phyloP scores from a whole-genome alignment of 306 rosid species.

The Gastrolobium villosum region DNA sequence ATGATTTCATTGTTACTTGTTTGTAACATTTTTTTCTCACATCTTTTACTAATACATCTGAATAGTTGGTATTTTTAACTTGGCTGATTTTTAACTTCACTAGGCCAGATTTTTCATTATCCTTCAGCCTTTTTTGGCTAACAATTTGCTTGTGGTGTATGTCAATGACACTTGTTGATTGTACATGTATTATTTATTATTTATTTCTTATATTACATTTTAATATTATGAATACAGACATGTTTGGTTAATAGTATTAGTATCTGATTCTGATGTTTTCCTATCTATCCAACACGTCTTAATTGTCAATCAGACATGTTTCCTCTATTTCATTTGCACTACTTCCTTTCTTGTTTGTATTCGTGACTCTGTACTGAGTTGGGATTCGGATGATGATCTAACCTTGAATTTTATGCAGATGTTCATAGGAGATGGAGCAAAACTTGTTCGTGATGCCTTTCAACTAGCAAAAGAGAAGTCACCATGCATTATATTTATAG shows the following conservation, averaged over 20 bases:
- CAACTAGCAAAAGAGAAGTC: constrained; percentile 97
- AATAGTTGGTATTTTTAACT: constrained; percentile 20
- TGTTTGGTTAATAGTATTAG: constrained; percentile 1
- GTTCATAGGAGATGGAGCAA: constrained; percentile 98
- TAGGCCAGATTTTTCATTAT: neutral
- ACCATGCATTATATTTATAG: constrained; percentile 96
- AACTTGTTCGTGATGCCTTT: constrained; percentile 96
- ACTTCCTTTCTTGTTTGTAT: constrained; percentile 7
- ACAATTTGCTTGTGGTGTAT: constrained; percentile 23
- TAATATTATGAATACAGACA: neutral
- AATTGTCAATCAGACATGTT: neutral
- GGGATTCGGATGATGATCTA: constrained; percentile 23
- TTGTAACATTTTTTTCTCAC: too few relatives aligned
- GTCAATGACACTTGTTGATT: constrained; percentile 3
- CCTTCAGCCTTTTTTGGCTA: neutral
- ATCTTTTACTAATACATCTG: neutral
- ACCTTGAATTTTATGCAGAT: constrained; percentile 56
- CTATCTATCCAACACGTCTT: constrained; percentile 7
- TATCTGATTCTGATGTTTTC: constrained; percentile 29
- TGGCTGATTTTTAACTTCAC: too few relatives aligned
- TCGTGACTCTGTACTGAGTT: neutral
- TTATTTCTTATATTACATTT: neutral
- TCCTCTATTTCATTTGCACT: constrained; percentile 17
- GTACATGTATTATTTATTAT: constrained; percentile 27
- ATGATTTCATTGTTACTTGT: constrained; percentile 15